Evolutionary conservation across 2,329 filamentous ascomycete genomes (phyloP), one percentile per base, ranked within the genome.

Genomic region (Rhynchosporium secalis): DNA sequence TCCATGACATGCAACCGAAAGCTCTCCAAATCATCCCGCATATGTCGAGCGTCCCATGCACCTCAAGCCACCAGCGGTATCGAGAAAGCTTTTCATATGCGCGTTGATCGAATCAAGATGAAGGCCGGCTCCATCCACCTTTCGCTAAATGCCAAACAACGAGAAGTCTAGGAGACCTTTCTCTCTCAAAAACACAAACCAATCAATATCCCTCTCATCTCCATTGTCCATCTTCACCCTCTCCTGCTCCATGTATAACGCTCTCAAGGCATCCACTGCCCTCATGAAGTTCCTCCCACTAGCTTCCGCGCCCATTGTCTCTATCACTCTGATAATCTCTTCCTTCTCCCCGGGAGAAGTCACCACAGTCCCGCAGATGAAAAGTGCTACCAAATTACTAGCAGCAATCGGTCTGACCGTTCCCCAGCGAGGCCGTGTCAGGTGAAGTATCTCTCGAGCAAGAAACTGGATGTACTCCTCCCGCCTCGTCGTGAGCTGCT

Each of bases 241-340:
- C 15, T 58, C 56, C 56, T 58, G 56, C 43, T 58, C 45, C 45
- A 8, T n/a, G 12, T 13, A 58, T 43, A 58, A 15, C n/a, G 15
- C 56, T 36, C 48, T 58, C n/a, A 58, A n/a, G 12, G 56, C 56
- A 48, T 58, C 43, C 1, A 40, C 38, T 0, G n/a, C 43, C 56
- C 56, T 58, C 9, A 58, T n/a, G 20, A 58, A 58, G 26, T 47
- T 58, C 43, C 56, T 48, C n/a, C 56, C 56, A 45, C 56, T 58
- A 8, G 56, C 56, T 20, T 58, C 56, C 31, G 41, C 43, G 2
- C 56, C 56, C 43, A 58, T 58, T 31, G 15, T 40, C 12, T 48
- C 43, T 45, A 58, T 29, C 10, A 58, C 20, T 38, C 40, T 47
- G 3, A 58, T 13, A 2, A 58, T 45, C n/a, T 58, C 56, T 28